Evolutionary conservation across 2,329 filamentous ascomycete genomes (phyloP), one percentile per base, ranked within the genome.

Genomic region (Bisporella sp.): DNA sequence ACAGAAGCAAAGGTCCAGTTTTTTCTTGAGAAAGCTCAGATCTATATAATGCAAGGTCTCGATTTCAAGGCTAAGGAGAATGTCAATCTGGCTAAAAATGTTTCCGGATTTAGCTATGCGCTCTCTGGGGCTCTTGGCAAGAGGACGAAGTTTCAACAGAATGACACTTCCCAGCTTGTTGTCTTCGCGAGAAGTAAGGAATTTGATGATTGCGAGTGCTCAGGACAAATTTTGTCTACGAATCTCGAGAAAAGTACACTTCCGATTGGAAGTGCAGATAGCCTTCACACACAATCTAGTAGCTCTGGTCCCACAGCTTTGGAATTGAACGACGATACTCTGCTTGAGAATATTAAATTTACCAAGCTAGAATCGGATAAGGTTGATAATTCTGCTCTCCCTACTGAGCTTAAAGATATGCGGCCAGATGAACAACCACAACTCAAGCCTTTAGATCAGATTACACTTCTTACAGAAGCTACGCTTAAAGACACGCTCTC

Each of bases 401-500:
- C 90, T 0, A 54, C 73, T 2, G 69, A 75, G 3, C 70, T 99
- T 31, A 74, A 74, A 0, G 75, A 74, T 2, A 66, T 97, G 13
- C 78, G 87, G 41, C 87, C 91, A 0, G 82, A 89, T 32, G 73
- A 87, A 11, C 93, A 99, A 62, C 93, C 92, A 1, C 79, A 87
- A 53, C 76, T 99, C 1, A 75, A 83, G 4, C 82, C 92, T 2
- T 73, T 96, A 6, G 93, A 99, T 65, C 91, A 95, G 29, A 88
- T 95, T 47, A 92, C 95, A 30, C 75, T 99, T 6, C 78, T 99
- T 1, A 90, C 90, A 0, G 92, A 95, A 48, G 82, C 82, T 1
- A 95, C 90, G 0, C 82, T 97, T 53, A 95, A 87, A 54, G 96
- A 97, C 62, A 90, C 88, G 0, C 86, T 84, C 55, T 85, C 90